These are phyloP conservation scores for Fusarium begoniae DNA, from an alignment of 2,329 filamentous ascomycete species.

Conservation along the genomic window DNA sequence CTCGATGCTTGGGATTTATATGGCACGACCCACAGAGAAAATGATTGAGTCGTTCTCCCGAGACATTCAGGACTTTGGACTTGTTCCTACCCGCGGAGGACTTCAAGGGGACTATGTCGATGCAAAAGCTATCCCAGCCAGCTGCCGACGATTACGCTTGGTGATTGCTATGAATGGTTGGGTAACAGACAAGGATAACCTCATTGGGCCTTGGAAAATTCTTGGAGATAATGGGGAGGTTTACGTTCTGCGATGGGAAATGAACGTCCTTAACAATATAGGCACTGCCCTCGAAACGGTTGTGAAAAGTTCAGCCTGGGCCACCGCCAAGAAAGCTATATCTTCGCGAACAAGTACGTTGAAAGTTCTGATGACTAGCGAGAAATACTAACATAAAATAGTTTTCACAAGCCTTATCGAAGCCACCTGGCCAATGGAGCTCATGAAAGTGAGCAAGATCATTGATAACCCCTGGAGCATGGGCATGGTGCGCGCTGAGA, in stretches of 20 bases:
- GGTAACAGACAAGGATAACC: conserved; percentile 77
- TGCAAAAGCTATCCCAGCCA: conserved; percentile 60
- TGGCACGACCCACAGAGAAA: conserved; percentile 80
- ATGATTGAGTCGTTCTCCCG: conserved; percentile 89
- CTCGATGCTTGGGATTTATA: conserved; percentile 91
- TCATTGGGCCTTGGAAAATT: conserved; percentile 76
- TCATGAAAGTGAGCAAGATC: conserved; percentile 75
- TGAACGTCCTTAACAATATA: conserved; percentile 78
- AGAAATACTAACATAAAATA: conserved; percentile 33
- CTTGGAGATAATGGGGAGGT: conserved; percentile 78
- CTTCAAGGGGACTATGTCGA: conserved; percentile 54
- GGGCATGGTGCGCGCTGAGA: conserved; percentile 79
- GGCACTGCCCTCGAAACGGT: conserved; percentile 81
- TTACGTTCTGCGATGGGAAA: conserved; percentile 86
- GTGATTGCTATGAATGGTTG: conserved; percentile 86
- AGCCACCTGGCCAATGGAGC: conserved; percentile 67
- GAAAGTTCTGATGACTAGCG: not conserved
- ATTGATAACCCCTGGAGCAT: conserved; percentile 85
- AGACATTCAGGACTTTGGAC: conserved; percentile 89
- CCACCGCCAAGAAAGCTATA: conserved; percentile 66
- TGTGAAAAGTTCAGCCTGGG: conserved; percentile 84
- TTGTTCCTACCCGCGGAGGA: conserved; percentile 75
- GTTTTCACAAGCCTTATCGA: conserved; percentile 66
- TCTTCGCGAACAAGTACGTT: conserved; percentile 57
- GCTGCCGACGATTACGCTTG: conserved; percentile 78